phyloP scores from a whole-genome alignment of 2,329 filamentous ascomycete species.

The Lachnellula cervina region DNA sequence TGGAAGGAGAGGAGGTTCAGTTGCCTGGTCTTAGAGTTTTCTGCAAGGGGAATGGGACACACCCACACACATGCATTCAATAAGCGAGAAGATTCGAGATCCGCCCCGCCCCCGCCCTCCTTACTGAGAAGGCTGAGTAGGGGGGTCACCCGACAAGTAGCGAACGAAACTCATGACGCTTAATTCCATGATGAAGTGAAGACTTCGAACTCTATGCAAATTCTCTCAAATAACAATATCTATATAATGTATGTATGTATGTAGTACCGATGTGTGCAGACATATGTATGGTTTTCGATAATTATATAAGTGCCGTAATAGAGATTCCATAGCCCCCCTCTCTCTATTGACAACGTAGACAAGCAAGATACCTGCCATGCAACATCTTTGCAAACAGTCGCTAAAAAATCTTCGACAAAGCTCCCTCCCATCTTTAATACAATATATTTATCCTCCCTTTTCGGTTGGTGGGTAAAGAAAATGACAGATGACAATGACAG shows the following conservation, averaged over 20 bases:
- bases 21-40: neutral
- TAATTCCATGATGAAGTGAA: neutral
- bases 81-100: neutral
- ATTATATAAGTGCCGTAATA: no score
- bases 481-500: neutral
- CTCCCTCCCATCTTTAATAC: neutral
- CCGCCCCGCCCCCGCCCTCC: neutral
- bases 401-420: no score
- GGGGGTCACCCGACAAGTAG: no score
- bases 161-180: neutral
- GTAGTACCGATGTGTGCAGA: neutral
- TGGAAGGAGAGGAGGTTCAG: no score
- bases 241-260: neutral
- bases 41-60: neutral
- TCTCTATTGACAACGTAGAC: neutral
- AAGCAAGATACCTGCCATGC: conserved; percentile 4
- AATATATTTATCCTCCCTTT: conserved; percentile 1
- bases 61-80: neutral
- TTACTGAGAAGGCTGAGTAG: neutral
- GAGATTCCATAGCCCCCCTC: no score
- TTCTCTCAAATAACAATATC: conserved; percentile 4
- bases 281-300: neutral
- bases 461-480: neutral
- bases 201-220: neutral
- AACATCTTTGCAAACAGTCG: conserved; percentile 4